phyloP scores from a whole-genome alignment of 169 alveolate species.

The Eimeria brunetti region DNA sequence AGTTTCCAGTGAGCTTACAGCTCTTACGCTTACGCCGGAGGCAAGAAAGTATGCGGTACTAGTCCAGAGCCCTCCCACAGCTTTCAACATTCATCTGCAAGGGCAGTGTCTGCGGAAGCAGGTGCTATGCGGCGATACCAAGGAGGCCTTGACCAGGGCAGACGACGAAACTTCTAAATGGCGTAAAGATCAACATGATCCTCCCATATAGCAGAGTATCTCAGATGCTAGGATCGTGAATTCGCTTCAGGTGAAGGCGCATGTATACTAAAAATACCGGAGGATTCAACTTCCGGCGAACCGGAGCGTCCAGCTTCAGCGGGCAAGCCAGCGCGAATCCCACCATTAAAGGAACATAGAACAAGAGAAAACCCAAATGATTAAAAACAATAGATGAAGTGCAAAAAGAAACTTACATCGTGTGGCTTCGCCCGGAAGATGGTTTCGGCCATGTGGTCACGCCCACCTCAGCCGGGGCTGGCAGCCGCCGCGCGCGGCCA shows the following conservation, averaged over 20 bases:
- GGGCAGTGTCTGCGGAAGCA: neutral
- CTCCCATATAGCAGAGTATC: neutral
- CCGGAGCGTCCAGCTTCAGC: neutral
- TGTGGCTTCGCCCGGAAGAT: neutral
- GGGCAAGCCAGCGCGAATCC: neutral
- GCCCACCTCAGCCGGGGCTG: slow-evolving; percentile 11
- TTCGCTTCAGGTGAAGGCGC: neutral
- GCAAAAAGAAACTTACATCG: neutral
- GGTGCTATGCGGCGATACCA: neutral
- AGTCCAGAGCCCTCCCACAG: neutral
- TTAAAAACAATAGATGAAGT: neutral
- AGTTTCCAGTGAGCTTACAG: neutral
- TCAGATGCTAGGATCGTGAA: neutral
- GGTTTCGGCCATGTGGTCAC: neutral
- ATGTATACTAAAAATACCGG: neutral
- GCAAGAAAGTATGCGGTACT: neutral
- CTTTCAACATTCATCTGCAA: neutral
- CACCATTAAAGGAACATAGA: neutral
- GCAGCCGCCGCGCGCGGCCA: neutral
- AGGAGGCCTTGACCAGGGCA: neutral
- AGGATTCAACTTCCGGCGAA: neutral
- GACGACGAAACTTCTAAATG: neutral
- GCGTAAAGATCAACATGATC: neutral
- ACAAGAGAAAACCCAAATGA: neutral
- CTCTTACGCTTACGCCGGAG: neutral